Percentiles rank a stretch among this genome's conserved stretches.
phyloP scores from a whole-genome alignment of 148 eudicot species.

The Chenopodium berlandieri region DNA sequence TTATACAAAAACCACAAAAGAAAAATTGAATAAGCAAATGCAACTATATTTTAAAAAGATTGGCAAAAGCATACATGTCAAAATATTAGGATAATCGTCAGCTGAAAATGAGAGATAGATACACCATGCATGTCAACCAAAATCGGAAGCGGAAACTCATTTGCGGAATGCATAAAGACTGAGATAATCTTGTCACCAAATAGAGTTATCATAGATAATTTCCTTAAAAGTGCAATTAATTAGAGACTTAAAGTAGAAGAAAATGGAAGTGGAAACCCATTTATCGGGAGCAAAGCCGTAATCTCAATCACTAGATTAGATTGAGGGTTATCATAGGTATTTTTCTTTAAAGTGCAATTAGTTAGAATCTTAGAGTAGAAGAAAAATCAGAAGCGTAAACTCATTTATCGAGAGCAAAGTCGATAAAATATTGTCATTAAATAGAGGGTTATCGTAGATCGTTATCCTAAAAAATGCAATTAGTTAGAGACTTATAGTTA shows the following conservation, averaged over 20 bases:
- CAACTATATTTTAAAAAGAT: neutral
- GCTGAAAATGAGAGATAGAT: neutral
- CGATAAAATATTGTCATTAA: no score
- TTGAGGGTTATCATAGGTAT: no score
- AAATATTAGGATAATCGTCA: neutral
- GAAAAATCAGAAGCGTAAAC: no score
- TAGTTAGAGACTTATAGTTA: neutral
- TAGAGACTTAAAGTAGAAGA: no score
- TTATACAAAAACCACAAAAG: slow-evolving; percentile 13
- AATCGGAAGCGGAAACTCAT: no score
- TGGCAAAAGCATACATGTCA: neutral
- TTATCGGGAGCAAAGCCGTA: no score
- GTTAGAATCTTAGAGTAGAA: no score
- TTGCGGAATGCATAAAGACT: neutral
- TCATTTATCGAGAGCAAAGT: no score
- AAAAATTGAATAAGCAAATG: slow-evolving; percentile 11
- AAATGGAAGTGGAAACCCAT: no score
- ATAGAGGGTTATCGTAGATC: neutral
- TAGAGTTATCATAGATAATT: neutral
- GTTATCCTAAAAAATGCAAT: neutral
- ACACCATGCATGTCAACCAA: neutral
- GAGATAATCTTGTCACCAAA: neutral
- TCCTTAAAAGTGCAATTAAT: neutral
- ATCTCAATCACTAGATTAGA: no score
- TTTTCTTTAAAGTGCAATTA: no score